phyloP scores from a whole-genome alignment of 495 filamentous ascomycete species.

The Hypoxylon subgilvum region DNA sequence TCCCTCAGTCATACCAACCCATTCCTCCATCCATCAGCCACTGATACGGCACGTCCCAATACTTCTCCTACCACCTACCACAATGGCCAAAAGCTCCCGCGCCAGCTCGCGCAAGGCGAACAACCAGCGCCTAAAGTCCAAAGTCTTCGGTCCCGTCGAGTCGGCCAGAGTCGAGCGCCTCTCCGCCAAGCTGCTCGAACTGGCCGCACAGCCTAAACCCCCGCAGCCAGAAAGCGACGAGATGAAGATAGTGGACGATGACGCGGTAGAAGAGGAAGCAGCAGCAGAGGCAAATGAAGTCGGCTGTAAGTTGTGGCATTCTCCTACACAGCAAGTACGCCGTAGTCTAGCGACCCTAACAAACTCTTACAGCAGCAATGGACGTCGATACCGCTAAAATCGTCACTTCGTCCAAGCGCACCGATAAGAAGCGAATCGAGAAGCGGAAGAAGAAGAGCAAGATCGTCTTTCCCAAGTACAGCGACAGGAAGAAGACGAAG shows the following conservation, averaged over 20 bases:
- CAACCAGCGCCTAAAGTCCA: conserved; percentile 72
- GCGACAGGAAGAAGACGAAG: conserved; percentile 52
- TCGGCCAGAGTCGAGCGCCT: conserved; percentile 76
- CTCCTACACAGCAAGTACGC: neutral
- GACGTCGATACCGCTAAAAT: conserved; percentile 53
- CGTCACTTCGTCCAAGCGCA: conserved; percentile 35
- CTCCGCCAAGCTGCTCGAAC: conserved; percentile 76
- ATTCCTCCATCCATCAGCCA: too few relatives aligned
- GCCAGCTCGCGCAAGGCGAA: conserved; percentile 79
- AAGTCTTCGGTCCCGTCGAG: conserved; percentile 80
- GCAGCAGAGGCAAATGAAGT: conserved; percentile 3
- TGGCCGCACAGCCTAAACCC: conserved; percentile 71
- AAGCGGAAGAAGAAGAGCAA: conserved; percentile 57
- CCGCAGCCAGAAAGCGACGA: conserved; percentile 32
- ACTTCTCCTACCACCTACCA: too few relatives aligned
- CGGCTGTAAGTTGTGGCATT: conserved; percentile 42
- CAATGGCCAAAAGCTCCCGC: conserved; percentile 84
- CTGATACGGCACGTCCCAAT: too few relatives aligned
- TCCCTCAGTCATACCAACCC: neutral
- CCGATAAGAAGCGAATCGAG: conserved; percentile 48
- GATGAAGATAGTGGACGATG: conserved; percentile 33
- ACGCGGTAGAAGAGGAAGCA: conserved; percentile 38
- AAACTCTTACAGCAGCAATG: conserved; percentile 44
- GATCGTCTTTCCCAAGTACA: conserved; percentile 59
- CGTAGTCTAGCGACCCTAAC: conserved; percentile 21